Evolutionary conservation across 441 rosid genomes (phyloP).

Genomic region (Pelargonium myrrhifolium): DNA sequence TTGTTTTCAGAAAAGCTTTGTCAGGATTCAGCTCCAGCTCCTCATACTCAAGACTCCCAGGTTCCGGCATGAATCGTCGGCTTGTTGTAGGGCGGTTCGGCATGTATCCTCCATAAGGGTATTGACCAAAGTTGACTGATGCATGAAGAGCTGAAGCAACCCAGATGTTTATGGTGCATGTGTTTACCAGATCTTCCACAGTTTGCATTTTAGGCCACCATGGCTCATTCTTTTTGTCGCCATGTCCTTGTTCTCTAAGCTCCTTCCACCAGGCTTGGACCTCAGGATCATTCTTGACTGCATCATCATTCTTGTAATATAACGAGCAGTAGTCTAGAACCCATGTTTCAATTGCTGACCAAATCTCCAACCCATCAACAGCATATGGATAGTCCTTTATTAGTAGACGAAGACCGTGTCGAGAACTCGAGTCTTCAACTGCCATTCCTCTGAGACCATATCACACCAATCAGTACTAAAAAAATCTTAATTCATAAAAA

Average conservation of each 20-base stretch:
- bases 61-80: conserved; percentile 39
- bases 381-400: conserved; percentile 60
- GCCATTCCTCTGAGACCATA: conserved; percentile 41
- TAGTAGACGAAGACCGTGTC: conserved; percentile 34
- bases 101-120: conserved; percentile 52
- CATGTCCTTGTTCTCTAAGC: conserved; percentile 55
- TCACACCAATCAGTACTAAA: too few relatives aligned
- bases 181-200: conserved; percentile 27
- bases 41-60: conserved; percentile 46
- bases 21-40: conserved; percentile 49
- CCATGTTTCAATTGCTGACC: conserved; percentile 52
- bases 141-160: conserved; percentile 59
- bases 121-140: conserved; percentile 51
- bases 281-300: conserved; percentile 45
- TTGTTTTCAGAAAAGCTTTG: conserved; percentile 37
- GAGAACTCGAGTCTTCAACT: conserved; percentile 29
- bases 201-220: conserved; percentile 54
- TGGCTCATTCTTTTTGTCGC: conserved; percentile 46
- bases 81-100: conserved; percentile 47
- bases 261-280: conserved; percentile 83
- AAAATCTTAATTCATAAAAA: too few relatives aligned
- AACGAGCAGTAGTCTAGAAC: conserved; percentile 42
- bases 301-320: conserved; percentile 42
- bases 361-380: conserved; percentile 53
- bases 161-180: conserved; percentile 56